A percentile compares a stretch with the other conserved stretches of the same genome.
Conservation (phyloP, 148 eudicot species). For the Cornus suecica region DNA sequence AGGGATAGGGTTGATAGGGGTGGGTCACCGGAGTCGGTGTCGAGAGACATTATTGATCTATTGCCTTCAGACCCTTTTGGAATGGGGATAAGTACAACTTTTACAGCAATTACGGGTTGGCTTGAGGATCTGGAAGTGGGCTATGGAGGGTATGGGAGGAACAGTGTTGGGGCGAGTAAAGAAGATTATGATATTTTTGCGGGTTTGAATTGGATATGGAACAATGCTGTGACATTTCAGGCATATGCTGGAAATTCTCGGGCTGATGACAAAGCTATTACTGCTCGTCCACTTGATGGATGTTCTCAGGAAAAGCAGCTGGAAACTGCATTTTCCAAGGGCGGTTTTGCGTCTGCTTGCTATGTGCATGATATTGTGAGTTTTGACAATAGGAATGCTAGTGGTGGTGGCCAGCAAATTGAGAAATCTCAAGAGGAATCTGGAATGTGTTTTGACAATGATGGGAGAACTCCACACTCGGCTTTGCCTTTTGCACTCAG, state of each 20-base stretch:
- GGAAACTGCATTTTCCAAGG: conserved; percentile 12
- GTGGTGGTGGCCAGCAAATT: not conserved
- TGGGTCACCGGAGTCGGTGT: not conserved
- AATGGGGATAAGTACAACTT: conserved; percentile 27
- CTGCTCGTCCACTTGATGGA: not conserved
- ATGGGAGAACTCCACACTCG: conserved; percentile 32
- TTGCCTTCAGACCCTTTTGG: conserved; percentile 36
- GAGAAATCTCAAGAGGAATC: conserved; percentile 8
- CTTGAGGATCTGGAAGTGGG: conserved; percentile 24
- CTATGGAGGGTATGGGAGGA: conserved; percentile 19
- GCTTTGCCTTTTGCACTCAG: conserved; percentile 35
- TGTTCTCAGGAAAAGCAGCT: not conserved
- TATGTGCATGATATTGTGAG: conserved; percentile 21
- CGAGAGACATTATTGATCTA: conserved; percentile 23
- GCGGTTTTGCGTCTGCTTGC: conserved; percentile 6
- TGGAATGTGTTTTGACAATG: not conserved
- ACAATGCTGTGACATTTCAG: conserved; percentile 9
- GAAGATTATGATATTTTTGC: conserved; percentile 20
- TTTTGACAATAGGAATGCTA: conserved; percentile 13
- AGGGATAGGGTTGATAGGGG: too few species aligned
- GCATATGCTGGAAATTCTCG: not conserved
- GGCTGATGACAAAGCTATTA: not conserved
- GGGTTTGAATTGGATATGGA: conserved; percentile 27
- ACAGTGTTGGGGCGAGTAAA: conserved; percentile 15
- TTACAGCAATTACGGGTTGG: conserved; percentile 28